Evolutionary conservation across 1,284 basidiomycete species (phyloP), one percentile per base, ranked within the genome.

Genomic region (Apiotrichum akiyoshidainum): DNA sequence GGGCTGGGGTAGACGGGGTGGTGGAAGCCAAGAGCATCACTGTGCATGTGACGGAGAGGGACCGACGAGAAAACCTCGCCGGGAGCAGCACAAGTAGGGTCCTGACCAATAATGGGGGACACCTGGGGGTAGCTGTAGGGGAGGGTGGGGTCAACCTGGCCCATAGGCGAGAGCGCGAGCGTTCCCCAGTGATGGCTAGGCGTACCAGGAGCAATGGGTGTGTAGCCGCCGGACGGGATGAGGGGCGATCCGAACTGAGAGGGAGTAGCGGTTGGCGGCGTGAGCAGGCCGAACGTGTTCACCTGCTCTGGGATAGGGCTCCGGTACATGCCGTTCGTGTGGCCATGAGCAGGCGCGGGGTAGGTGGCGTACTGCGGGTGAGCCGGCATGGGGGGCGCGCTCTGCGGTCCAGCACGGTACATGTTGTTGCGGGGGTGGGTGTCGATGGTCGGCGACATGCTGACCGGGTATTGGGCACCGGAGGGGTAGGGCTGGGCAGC

Each of bases 231-330:
- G 19, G 35, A 39, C 5, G 61, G 45, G 44, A 63, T 50, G 12
- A 63, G 41, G 7, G 61, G 61, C 0, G 61, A 59, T 9, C 61
- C 56, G 22, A 59, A 63, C 46, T 56, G 54, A 5, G 58, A 51
- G 1, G 61, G 52, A 2, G 55, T 58, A 5, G 52, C 44, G 31
- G 58, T 59, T 10, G 61, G 61, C 4, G 61, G 61, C 3, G 61
- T 63, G 21, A 63, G 49, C 17, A 63, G 55, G 13, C 61, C 61
- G 17, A 48, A 57, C 7, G 46, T 45, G 5, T 26, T 47, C 41
- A 59, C 45, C 26, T 31, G 26, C 46, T 63, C 58, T 1, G 48
- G 55, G 39, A 60, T 55, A n/a, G 55, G 50, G 46, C 48, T 50
- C 4, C 48, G 48, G 48, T 61, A 58, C 19, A 55, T 37, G 37